Conservation (phyloP, 2,329 filamentous ascomycete species). For the Trichoderma sp. region DNA sequence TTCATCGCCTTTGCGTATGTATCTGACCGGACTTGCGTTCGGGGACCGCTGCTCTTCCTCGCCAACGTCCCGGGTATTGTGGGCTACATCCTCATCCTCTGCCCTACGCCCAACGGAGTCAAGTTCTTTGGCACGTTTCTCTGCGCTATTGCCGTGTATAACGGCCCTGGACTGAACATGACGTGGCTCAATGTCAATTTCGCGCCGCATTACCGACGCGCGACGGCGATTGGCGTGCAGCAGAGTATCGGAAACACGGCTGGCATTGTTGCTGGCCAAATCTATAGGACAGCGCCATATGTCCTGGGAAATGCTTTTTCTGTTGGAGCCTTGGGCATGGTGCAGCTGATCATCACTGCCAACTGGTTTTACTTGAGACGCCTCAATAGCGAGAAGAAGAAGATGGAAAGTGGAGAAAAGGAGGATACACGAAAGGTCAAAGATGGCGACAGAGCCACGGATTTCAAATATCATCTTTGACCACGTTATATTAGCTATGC, state of each 20-base stretch:
- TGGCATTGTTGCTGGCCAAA: slow-evolving; percentile 46
- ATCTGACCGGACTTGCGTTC: slow-evolving; percentile 46
- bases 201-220: slow-evolving; percentile 49
- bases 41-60: slow-evolving; percentile 54
- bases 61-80: slow-evolving; percentile 53
- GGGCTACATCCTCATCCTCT: slow-evolving; percentile 52
- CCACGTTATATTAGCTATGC: background rate
- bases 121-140: slow-evolving; percentile 54
- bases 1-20: slow-evolving; percentile 49
- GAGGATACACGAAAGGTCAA: slow-evolving; percentile 48
- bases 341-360: slow-evolving; percentile 41
- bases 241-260: slow-evolving; percentile 50
- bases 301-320: slow-evolving; percentile 35
- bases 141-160: slow-evolving; percentile 50
- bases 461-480: slow-evolving; percentile 50
- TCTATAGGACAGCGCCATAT: slow-evolving; percentile 40
- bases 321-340: slow-evolving; percentile 33
- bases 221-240: slow-evolving; percentile 49
- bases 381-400: slow-evolving; percentile 45
- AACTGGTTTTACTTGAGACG: slow-evolving; percentile 47
- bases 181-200: slow-evolving; percentile 51
- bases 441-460: slow-evolving; percentile 49
- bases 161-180: slow-evolving; percentile 49
- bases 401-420: slow-evolving; percentile 42
- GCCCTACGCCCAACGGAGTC: slow-evolving; percentile 50